Evolutionary conservation across 495 filamentous ascomycete species (phyloP), one percentile per base, ranked within the genome.

Genomic region (Aspergillus campestris): DNA sequence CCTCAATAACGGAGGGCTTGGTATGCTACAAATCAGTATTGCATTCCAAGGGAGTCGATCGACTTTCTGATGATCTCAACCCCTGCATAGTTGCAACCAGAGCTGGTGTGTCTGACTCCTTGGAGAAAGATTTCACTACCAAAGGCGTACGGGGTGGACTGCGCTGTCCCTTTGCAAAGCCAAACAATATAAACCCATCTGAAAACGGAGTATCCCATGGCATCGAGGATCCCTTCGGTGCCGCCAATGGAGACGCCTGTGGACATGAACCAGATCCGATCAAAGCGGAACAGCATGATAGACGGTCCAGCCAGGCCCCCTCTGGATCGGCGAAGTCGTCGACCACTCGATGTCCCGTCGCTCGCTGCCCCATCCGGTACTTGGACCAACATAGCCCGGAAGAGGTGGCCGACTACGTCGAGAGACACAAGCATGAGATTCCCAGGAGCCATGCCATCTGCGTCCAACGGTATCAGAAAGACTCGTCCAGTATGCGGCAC

Each of bases 381-480:
- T 66, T 95, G 49, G 82, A 94, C 56, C 82, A 94, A 60, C 87
- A 94, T 59, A 86, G 86, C 1, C 88, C 89, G 1, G 87, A 94
- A 69, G 89, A 95, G 61, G 80, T 95, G 38, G 89, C 89, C 11
- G 72, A 81, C 48, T 95, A 94, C 56, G 83, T 95, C 44, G 86
- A 94, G 60, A 83, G 78, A 15, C 89, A 95, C 67, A 95, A 94
- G 60, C 89, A 95, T 55, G 86, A 94, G 52, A 78, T 95, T 27
- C 89, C 89, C 3, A 74, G 89, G 47, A 92, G 87, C 53, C 89
- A 95, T 63, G 87, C 89, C 48, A 79, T 95, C 13, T 95, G 89
- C 59, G 84, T 95, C 44, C 79, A 82, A 50, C 78, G 89, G 33
- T 94, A 89, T 61, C 88, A 94, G 59, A 78, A 75, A 57, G 89